Percentiles rank a stretch among this genome's conserved stretches.
Conservation (phyloP, 495 filamentous ascomycete species). For the Jackrogersella minutella region DNA sequence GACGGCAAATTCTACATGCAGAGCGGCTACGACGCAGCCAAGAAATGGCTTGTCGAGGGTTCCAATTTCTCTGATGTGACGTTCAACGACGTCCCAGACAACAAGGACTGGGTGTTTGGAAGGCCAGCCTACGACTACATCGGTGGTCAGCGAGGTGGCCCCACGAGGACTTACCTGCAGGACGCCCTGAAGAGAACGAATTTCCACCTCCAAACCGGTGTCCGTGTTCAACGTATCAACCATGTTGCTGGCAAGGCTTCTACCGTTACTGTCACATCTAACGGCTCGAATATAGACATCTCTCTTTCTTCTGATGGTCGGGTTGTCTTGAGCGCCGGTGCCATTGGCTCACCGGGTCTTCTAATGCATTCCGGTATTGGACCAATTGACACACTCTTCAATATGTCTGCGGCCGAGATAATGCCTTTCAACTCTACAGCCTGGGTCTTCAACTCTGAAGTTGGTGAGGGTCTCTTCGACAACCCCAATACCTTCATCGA, state of each 20-base stretch:
- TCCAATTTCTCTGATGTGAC: constrained; percentile 59
- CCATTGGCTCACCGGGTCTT: constrained; percentile 63
- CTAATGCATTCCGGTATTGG: constrained; percentile 65
- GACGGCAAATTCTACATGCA: constrained; percentile 66
- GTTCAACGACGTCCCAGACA: constrained; percentile 58
- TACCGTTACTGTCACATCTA: constrained; percentile 51
- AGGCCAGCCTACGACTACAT: constrained; percentile 62
- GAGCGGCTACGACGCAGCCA: constrained; percentile 60
- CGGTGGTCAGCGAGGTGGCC: constrained; percentile 63
- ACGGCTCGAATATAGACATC: constrained; percentile 55
- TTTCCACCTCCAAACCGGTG: constrained; percentile 61
- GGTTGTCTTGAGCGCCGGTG: constrained; percentile 64
- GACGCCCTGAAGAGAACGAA: constrained; percentile 56
- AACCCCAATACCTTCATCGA: constrained; percentile 58
- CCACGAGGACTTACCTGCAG: constrained; percentile 65
- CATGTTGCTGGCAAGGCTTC: constrained; percentile 57
- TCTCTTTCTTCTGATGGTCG: constrained; percentile 56
- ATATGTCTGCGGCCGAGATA: constrained; percentile 37
- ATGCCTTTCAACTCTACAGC: constrained; percentile 26
- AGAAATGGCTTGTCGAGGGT: constrained; percentile 56
- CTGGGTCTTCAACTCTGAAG: constrained; percentile 50
- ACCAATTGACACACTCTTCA: constrained; percentile 37
- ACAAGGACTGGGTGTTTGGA: constrained; percentile 63
- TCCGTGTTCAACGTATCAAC: constrained; percentile 58
- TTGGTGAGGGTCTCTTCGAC: constrained; percentile 53